Conservation (phyloP, 805 yeast species). For the Cyberlindnera petersonii region DNA sequence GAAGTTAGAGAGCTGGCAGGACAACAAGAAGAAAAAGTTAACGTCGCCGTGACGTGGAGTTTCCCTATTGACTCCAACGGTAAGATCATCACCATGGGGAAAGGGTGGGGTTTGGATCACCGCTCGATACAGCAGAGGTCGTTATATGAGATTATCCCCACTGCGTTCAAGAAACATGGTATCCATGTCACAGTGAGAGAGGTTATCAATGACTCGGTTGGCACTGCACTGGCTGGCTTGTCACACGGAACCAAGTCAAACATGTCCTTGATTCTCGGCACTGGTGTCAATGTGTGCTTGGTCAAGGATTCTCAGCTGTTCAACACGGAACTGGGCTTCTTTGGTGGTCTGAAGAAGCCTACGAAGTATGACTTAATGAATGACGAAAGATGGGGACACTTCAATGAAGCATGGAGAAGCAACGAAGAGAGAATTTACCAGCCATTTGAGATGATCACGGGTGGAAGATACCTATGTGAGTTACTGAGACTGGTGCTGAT, state of each 20-base stretch:
- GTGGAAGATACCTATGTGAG: conserved; percentile 57
- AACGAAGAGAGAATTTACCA: conserved; percentile 36
- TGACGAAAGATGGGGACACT: conserved; percentile 29
- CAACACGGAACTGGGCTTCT: conserved; percentile 55
- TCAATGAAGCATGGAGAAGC: conserved; percentile 6
- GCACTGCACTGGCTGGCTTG: conserved; percentile 43
- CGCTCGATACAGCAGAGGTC: too few species aligned
- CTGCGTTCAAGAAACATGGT: conserved; percentile 30
- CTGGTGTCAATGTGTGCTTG: conserved; percentile 58
- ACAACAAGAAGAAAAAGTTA: neutral
- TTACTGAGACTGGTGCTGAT: conserved; percentile 40
- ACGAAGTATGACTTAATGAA: conserved; percentile 39
- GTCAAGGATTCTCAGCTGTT: conserved; percentile 30
- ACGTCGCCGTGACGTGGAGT: conserved; percentile 52
- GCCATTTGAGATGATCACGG: conserved; percentile 52
- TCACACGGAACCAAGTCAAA: conserved; percentile 29
- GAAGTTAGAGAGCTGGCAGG: neutral
- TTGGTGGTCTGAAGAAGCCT: conserved; percentile 39
- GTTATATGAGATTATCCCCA: conserved; percentile 39
- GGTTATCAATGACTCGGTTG: conserved; percentile 62
- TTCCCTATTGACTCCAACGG: conserved; percentile 46
- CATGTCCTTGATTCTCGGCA: conserved; percentile 62
- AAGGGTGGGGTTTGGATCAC: conserved; percentile 48
- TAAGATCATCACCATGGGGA: conserved; percentile 50
- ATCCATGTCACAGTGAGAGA: conserved; percentile 37